Percentiles rank a stretch among this genome's conserved stretches.
Conservation (phyloP, 495 filamentous ascomycete genomes). For the Umbilicaria muhlenbergii region DNA sequence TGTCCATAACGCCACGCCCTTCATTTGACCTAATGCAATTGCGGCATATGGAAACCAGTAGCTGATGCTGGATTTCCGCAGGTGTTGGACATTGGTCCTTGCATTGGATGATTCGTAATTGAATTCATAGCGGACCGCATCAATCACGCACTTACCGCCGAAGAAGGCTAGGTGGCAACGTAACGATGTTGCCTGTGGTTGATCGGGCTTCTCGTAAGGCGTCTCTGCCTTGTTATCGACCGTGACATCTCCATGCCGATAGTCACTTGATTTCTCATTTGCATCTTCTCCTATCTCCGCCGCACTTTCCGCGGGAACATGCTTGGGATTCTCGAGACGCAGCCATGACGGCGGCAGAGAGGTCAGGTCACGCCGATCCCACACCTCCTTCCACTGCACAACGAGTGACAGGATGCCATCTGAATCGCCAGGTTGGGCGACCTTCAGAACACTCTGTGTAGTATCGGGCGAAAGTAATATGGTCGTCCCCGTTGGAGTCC, state of each 20-base stretch:
- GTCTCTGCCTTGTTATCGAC: slow-evolving; percentile 3
- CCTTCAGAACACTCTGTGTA: slow-evolving; percentile 33
- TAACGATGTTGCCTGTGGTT: slow-evolving; percentile 1
- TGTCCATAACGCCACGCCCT: slow-evolving; percentile 41
- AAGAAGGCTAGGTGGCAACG: slow-evolving; percentile 10
- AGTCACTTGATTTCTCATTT: neutral
- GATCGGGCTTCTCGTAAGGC: no score
- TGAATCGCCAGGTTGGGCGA: slow-evolving; percentile 41
- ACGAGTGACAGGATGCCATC: slow-evolving; percentile 45
- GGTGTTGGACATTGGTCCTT: slow-evolving; percentile 6
- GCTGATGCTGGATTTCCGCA: slow-evolving; percentile 19
- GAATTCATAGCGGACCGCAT: neutral
- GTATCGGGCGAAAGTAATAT: slow-evolving; percentile 39
- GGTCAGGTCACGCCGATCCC: slow-evolving; percentile 36
- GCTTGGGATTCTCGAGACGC: slow-evolving; percentile 23
- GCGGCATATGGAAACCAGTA: slow-evolving; percentile 42
- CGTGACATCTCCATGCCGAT: neutral
- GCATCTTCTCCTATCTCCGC: neutral
- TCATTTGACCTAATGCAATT: slow-evolving; percentile 34
- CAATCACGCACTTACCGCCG: slow-evolving; percentile 1
- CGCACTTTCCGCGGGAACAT: no score
- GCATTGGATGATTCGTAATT: slow-evolving; percentile 3
- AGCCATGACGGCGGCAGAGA: slow-evolving; percentile 49
- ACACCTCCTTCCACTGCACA: slow-evolving; percentile 36
- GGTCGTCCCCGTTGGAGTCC: slow-evolving; percentile 45